A percentile compares a stretch with the other conserved stretches of the same genome.
These are phyloP conservation scores for Daldinia vernicosa DNA, from an alignment of 495 filamentous ascomycete species.

Conservation along the genomic window DNA sequence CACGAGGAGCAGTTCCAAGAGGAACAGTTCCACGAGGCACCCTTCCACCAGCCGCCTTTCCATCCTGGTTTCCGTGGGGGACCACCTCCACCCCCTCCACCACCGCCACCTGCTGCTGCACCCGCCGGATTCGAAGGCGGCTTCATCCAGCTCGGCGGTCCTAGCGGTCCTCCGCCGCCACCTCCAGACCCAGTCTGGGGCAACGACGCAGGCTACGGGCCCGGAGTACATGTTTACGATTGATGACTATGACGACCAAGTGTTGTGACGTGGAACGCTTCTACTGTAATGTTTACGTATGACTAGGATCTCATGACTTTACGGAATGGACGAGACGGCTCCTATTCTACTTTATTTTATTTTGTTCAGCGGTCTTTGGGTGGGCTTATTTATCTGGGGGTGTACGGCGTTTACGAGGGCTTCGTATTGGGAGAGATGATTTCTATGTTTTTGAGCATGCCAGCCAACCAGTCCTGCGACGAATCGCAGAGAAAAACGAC, in stretches of 20 bases:
- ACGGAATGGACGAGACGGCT: slow-evolving; percentile 9
- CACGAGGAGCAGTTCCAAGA: slow-evolving; percentile 9
- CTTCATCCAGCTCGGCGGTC: slow-evolving; percentile 43
- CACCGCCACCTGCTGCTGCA: slow-evolving; percentile 10
- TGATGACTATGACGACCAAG: slow-evolving; percentile 12
- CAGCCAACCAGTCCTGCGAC: background rate
- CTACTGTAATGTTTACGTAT: slow-evolving; percentile 17
- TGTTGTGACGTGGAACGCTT: background rate
- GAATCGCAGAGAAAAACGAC: background rate
- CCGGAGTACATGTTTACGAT: slow-evolving; percentile 23
- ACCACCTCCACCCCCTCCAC: slow-evolving; percentile 31
- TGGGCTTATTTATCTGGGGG: background rate
- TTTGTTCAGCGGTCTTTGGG: background rate
- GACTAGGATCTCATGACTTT: slow-evolving; percentile 5
- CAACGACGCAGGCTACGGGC: slow-evolving; percentile 16
- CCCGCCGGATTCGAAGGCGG: slow-evolving; percentile 40
- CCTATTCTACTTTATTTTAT: background rate
- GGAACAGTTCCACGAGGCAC: slow-evolving; percentile 2
- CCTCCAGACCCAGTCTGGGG: slow-evolving; percentile 22
- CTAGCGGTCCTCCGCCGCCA: slow-evolving; percentile 22
- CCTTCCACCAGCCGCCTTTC: slow-evolving; percentile 2
- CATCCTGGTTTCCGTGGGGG: slow-evolving; percentile 19
- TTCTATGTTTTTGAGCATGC: background rate
- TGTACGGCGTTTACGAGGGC: slow-evolving; percentile 1
- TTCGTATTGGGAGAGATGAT: background rate